Evolutionary conservation across 495 filamentous ascomycete genomes (phyloP).

Genomic region (Stereocaulon alpinum): DNA sequence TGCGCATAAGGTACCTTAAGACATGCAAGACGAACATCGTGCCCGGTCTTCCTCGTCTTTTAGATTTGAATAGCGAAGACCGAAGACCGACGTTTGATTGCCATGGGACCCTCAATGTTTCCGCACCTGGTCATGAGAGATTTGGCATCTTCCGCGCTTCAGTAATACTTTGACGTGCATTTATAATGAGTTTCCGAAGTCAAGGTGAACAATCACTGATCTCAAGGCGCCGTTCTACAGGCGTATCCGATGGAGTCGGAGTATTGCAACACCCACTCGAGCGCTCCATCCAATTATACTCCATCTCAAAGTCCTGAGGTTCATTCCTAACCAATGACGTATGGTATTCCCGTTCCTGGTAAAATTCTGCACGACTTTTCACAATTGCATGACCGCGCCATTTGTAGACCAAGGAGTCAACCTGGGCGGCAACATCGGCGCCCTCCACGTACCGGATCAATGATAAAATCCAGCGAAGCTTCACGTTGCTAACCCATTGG

Average conservation of each 20-base stretch:
- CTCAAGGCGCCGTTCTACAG: too few species aligned
- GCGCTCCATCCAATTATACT: not conserved
- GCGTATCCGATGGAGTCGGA: not conserved
- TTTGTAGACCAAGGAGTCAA: constrained; percentile 22
- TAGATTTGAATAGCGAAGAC: too few species aligned
- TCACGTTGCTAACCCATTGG: constrained; percentile 14
- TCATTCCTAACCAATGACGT: not conserved
- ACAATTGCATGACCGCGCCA: constrained; percentile 5
- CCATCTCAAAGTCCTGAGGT: not conserved
- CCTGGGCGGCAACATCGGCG: constrained; percentile 19
- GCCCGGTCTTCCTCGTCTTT: too few species aligned
- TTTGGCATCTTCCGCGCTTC: too few species aligned
- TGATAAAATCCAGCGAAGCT: constrained; percentile 21
- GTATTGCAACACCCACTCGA: not conserved
- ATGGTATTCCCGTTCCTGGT: not conserved
- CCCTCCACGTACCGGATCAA: constrained; percentile 23
- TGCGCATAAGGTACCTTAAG: too few species aligned
- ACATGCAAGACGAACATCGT: too few species aligned
- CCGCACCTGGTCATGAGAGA: too few species aligned
- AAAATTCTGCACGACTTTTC: not conserved
- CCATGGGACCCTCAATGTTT: too few species aligned
- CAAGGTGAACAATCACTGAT: too few species aligned
- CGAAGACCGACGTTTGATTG: too few species aligned
- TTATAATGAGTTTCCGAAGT: too few species aligned
- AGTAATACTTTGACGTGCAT: too few species aligned